Evolutionary conservation across 2,329 filamentous ascomycete species (phyloP), one percentile per base, ranked within the genome.

Genomic region (Hymenoscyphus fraxineus): DNA sequence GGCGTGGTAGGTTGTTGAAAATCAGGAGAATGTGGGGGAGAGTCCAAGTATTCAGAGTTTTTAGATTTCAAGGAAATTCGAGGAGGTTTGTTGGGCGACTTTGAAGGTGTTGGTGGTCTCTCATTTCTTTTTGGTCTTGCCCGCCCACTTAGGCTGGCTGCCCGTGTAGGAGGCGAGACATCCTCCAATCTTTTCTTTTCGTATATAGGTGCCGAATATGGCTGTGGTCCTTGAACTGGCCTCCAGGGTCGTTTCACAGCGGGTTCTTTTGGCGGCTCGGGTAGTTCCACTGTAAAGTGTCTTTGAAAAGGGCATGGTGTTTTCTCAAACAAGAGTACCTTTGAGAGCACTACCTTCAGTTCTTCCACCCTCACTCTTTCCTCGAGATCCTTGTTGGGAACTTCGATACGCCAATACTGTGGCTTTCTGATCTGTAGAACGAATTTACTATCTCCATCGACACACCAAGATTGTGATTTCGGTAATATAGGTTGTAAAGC

Each of bases 391-490:
- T 81, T 81, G 16, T 86, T 83, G 0, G 92, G 91, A 6, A 97
- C 79, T 74, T 97, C 93, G 72, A 97, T 95, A 68, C 93, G 88
- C 83, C 95, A 97, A 76, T 95, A 97, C 55, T 90, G 89, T 38
- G 93, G 89, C 56, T 89, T 86, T 27, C 92, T 84, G 68, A 96
- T 92, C 69, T 93, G 90, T 65, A 97, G 79, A n/a, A 96, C 90
- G 70, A 96, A 97, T 70, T 88, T 85, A 76, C 81, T 92, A 89
- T 88, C 84, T 64, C 92, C 90, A 75, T 96, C 91, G 39, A 97
- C 90, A 75, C 91, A 96, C 93, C 93, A 97, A 74, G 91, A 96
- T 77, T 97, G 93, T 65, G 92, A 96, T 76, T 92, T 92, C 31
- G 91, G 92, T 61, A 97, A 79, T 67, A 97, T 95, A 12, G 93